Evolutionary conservation across 2,329 filamentous ascomycete species (phyloP), one percentile per base, ranked within the genome.

Genomic region (Sporothrix mexicana): DNA sequence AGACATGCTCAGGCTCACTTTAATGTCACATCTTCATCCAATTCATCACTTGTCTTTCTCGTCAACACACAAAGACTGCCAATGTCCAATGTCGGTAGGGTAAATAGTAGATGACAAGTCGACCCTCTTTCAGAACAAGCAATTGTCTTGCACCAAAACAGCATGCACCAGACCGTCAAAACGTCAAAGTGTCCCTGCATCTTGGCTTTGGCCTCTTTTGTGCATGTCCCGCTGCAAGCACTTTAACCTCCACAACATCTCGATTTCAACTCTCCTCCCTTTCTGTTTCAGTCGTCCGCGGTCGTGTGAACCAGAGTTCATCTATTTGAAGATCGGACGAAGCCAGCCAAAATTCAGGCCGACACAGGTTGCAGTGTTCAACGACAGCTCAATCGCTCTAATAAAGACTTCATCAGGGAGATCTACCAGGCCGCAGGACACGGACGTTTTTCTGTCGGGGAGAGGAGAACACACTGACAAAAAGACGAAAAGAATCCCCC

Each of bases 341-440:
- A 55, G 20, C 13, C 9, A 30, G 55, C 51, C 8, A 53, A 36
- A 36, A 49, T 1, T 17, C 47, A n/a, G 12, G 13, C 5, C 13
- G 47, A 15, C 45, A 49, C 45, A 49, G 17, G 10, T 5, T 15
- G 45, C 3, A 30, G 30, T 30, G 30, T 30, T 30, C 30, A 30
- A 30, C 30, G 30, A 30, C 30, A 30, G 30, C 30, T 30, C 30
- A 30, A 30, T 30, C 30, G 5, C 30, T 30, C 3, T n/a, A n/a
- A n/a, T n/a, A n/a, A n/a, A n/a, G n/a, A n/a, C 3, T 30, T 13
- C 25, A 30, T 30, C 55, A 57, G 55, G 23, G 55, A 30, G 55
- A 57, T 57, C 55, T 57, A 10, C 55, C 55, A 30, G 25, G 23
- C 55, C 55, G 23, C 55, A 57, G 55, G 23, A 30, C 55, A 57